Conservation (phyloP, 192 early-diverging fungal genomes). For the Coemansia sp. region DNA sequence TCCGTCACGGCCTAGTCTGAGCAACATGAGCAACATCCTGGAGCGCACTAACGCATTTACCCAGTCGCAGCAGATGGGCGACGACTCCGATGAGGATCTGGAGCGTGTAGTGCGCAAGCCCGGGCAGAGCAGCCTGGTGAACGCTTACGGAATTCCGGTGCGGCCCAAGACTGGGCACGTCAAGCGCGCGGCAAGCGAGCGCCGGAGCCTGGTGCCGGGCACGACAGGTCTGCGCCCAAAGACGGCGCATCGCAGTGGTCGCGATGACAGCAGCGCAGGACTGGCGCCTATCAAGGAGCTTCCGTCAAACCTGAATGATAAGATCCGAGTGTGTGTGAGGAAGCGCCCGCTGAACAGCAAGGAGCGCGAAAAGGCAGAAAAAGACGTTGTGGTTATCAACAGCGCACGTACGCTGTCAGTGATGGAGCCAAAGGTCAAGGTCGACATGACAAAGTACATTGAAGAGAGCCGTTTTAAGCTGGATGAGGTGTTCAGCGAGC, state of each 20-base stretch:
- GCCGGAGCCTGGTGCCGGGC: conserved; percentile 31
- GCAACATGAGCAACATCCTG: conserved; percentile 34
- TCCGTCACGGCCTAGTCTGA: conserved; percentile 18
- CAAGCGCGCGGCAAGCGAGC: conserved; percentile 27
- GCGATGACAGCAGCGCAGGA: conserved; percentile 14
- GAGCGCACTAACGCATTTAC: conserved; percentile 28
- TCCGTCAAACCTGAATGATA: conserved; percentile 58
- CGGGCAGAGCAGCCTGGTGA: conserved; percentile 37
- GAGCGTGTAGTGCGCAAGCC: conserved; percentile 48
- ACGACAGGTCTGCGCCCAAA: conserved; percentile 12
- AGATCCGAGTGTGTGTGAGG: conserved; percentile 95
- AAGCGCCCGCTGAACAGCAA: conserved; percentile 92
- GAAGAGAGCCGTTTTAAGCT: conserved; percentile 94
- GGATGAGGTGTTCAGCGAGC: conserved; percentile 93
- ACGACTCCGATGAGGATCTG: conserved; percentile 40
- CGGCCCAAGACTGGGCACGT: conserved; percentile 32
- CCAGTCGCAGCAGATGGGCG: conserved; percentile 20
- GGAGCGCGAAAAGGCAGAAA: conserved; percentile 76
- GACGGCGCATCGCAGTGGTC: conserved; percentile 20
- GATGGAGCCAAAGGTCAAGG: conserved; percentile 94
- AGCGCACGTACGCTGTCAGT: conserved; percentile 75
- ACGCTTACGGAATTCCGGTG: conserved; percentile 39
- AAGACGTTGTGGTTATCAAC: conserved; percentile 74
- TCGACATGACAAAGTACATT: conserved; percentile 93
- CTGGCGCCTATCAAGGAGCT: conserved; percentile 14